These are phyloP conservation scores for Pseudocercospora cruenta DNA, from an alignment of 2,329 filamentous ascomycete genomes.

Conservation along the genomic window DNA sequence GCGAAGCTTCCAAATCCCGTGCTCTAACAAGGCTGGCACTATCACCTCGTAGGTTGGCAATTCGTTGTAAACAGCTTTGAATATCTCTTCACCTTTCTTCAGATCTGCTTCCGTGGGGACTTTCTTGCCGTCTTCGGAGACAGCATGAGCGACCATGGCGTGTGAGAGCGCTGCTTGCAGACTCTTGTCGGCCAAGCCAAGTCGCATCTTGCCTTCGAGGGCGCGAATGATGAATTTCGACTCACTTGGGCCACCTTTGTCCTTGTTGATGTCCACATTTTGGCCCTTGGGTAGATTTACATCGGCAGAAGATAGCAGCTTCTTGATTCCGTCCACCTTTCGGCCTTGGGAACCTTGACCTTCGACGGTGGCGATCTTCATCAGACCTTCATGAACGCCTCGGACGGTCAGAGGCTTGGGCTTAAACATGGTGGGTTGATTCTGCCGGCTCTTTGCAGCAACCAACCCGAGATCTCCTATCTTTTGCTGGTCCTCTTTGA, in stretches of 20 bases:
- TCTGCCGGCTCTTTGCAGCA: slow-evolving; percentile 91
- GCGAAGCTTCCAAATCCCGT: slow-evolving; percentile 80
- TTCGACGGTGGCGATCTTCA: slow-evolving; percentile 83
- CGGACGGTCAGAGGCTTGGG: slow-evolving; percentile 86
- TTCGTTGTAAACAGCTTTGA: slow-evolving; percentile 87
- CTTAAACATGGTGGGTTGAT: slow-evolving; percentile 98
- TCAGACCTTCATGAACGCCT: slow-evolving; percentile 83
- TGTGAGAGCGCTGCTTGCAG: slow-evolving; percentile 89
- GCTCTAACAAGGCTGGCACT: slow-evolving; percentile 82
- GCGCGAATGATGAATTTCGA: slow-evolving; percentile 93
- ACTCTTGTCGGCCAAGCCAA: slow-evolving; percentile 90
- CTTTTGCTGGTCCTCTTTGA: slow-evolving; percentile 94
- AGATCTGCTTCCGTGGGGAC: slow-evolving; percentile 74
- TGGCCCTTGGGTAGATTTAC: slow-evolving; percentile 67
- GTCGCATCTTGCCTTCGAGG: slow-evolving; percentile 87
- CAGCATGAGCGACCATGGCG: slow-evolving; percentile 82
- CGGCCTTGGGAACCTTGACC: slow-evolving; percentile 86
- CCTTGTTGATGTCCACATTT: slow-evolving; percentile 79
- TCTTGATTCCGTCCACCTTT: slow-evolving; percentile 95
- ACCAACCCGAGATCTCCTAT: slow-evolving; percentile 95
- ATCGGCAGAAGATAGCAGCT: slow-evolving; percentile 89
- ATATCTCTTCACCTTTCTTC: slow-evolving; percentile 77
- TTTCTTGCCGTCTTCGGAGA: slow-evolving; percentile 67
- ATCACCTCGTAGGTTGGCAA: slow-evolving; percentile 95
- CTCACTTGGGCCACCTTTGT: slow-evolving; percentile 92